phyloP scores from a whole-genome alignment of 495 filamentous ascomycete genomes.

The Tuber indicum region DNA sequence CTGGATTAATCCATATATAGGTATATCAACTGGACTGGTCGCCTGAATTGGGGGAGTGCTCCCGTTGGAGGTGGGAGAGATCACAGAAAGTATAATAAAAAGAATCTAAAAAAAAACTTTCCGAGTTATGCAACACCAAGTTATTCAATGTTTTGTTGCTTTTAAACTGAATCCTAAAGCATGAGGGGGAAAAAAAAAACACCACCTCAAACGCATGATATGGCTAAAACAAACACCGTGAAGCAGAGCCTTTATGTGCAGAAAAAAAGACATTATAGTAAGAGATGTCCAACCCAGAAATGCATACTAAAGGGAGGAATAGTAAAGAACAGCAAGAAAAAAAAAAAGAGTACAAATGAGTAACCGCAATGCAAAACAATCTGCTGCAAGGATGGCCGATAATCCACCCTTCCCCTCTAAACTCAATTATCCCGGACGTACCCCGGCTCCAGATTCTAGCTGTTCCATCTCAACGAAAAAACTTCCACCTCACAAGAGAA shows the following conservation, averaged over 20 bases:
- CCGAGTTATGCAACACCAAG: background rate
- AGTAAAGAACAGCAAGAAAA: background rate
- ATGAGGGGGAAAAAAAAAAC: background rate
- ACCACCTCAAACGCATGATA: background rate
- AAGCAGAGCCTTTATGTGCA: conserved; percentile 1
- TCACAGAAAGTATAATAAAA: background rate
- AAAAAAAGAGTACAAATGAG: background rate
- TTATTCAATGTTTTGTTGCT: background rate
- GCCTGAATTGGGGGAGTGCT: background rate
- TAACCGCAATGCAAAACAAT: background rate
- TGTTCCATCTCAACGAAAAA: conserved; percentile 22
- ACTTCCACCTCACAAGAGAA: conserved; percentile 8
- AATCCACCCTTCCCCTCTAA: background rate
- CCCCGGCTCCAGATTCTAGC: background rate
- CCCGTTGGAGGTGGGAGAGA: background rate
- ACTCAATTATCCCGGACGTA: background rate
- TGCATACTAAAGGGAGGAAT: background rate
- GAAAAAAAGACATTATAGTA: background rate
- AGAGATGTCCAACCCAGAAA: background rate
- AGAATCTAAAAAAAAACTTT: background rate
- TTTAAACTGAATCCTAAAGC: background rate
- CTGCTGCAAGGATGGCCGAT: background rate
- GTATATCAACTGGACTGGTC: background rate
- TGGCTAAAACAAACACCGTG: background rate
- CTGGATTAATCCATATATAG: background rate